Base-by-base conservation (phyloP, 164 flowering plant species). In the Santalum album region DNA sequence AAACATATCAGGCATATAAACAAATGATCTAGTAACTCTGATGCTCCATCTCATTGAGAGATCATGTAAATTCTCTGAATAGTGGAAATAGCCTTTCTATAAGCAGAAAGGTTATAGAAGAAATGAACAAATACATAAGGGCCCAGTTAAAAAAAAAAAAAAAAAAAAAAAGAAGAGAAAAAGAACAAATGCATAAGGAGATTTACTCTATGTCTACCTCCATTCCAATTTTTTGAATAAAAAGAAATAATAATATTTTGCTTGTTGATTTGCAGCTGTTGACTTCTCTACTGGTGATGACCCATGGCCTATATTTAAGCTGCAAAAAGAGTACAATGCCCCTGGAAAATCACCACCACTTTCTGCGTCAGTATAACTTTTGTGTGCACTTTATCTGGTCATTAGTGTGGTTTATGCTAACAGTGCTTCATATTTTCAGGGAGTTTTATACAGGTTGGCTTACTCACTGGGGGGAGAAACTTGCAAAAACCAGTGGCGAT, bases 391-490 rank as follows among this genome's bases (percentile, higher is more conserved):
- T 47, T 19, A 21, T 25, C 14, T 53, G 23, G 27, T 49, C 2
- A 22, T 49, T 26, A 6, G 24, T 51, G 17, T 16, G 49, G 23
- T 40, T 56, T 21, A 55, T 60, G 45, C 56, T 62, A 24, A 58
- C 25, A 21, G 16, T 55, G 51, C 60, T 43, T 51, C 21, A 57
- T 55, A 29, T n/a, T 66, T 69, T 62, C 79, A 92, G 98, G 55
- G 98, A 92, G 60, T 92, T 92, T 45, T 92, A 92, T 57, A 86
- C 98, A 0, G 98, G 98, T 24, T 92, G 98, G 98, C 95, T 92
- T 63, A 92, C 98, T 40, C 98, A 92, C 50, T 89, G 98, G 98
- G 87, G 90, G 49, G 98, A 89, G 67, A 76, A 73, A 38, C 69
- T 75, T 55, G 89, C 94, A 40, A 55, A 49, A 50, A 92, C 89